Conservation (phyloP, 139 green algal genomes). For the Astrephomene gubernaculifera region DNA sequence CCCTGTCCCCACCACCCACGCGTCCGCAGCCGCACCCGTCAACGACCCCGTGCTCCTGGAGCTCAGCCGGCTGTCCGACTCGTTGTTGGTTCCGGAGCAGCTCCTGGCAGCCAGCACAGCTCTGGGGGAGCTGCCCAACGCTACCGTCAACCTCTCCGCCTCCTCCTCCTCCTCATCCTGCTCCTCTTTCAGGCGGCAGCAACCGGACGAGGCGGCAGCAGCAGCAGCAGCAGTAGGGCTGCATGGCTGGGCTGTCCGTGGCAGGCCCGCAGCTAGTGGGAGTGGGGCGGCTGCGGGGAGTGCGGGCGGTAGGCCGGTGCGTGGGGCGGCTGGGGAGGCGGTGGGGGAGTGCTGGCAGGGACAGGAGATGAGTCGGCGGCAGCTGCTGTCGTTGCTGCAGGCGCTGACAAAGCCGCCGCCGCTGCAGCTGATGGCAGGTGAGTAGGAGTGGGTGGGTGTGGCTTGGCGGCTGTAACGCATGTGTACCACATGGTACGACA, state of each 20-base stretch:
- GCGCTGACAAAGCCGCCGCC: conserved; percentile 2
- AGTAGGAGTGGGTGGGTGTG: neutral
- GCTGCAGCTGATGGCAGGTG: conserved; percentile 3
- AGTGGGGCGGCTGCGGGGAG: neutral
- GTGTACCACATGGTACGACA: too few relatives aligned
- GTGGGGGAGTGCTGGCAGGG: neutral
- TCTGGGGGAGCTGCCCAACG: neutral
- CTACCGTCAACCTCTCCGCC: neutral
- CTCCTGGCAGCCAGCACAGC: neutral
- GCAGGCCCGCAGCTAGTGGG: neutral
- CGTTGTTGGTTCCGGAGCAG: neutral
- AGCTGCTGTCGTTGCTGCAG: conserved; percentile 10
- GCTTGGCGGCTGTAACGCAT: too few relatives aligned
- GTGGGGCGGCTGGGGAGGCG: neutral
- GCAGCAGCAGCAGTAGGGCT: too few relatives aligned
- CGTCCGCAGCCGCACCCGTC: neutral
- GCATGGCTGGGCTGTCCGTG: neutral
- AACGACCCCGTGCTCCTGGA: conserved; percentile 1
- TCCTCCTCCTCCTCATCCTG: too few relatives aligned
- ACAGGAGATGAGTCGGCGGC: conserved; percentile 8
- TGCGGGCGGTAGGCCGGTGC: neutral
- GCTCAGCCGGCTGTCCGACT: neutral
- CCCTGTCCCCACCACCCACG: neutral
- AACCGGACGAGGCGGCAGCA: neutral
- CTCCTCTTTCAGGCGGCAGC: too few relatives aligned